These are phyloP conservation scores for Annulohypoxylon bovei DNA, from an alignment of 495 filamentous ascomycete genomes.

Conservation along the genomic window DNA sequence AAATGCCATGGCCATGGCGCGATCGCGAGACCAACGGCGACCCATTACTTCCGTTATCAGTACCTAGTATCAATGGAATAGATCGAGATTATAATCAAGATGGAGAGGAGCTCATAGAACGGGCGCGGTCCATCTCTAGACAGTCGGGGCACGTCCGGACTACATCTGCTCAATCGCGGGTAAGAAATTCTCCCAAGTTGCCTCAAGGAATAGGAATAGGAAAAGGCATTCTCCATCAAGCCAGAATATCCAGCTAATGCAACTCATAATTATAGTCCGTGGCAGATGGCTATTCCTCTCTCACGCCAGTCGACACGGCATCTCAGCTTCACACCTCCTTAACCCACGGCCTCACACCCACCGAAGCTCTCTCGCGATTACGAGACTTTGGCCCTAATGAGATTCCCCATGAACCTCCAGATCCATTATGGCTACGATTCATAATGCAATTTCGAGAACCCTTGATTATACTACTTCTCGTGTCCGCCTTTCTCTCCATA, in stretches of 20 bases:
- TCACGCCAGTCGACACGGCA: conserved; percentile 81
- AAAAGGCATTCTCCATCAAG: neutral
- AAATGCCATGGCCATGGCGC: conserved; percentile 53
- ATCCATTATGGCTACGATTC: conserved; percentile 94
- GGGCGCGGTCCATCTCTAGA: conserved; percentile 48
- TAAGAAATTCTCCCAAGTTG: conserved; percentile 38
- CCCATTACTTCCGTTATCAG: conserved; percentile 49
- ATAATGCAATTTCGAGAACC: conserved; percentile 96
- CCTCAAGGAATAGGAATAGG: neutral
- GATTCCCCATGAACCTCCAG: conserved; percentile 90
- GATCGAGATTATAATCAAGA: conserved; percentile 42
- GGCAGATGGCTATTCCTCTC: conserved; percentile 63
- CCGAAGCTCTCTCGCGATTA: conserved; percentile 81
- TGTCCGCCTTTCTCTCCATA: conserved; percentile 87
- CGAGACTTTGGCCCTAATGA: conserved; percentile 90
- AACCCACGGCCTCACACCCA: conserved; percentile 77
- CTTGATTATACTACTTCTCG: conserved; percentile 86
- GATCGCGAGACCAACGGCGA: conserved; percentile 50
- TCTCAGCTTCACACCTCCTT: conserved; percentile 83
- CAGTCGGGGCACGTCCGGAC: conserved; percentile 49
- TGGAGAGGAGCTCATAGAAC: conserved; percentile 37
- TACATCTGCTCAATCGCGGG: conserved; percentile 59
- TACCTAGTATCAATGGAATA: conserved; percentile 46
- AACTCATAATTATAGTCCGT: conserved; percentile 46
- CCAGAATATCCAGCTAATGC: conserved; percentile 17